A percentile compares a stretch with the other conserved stretches of the same genome.
Conservation (phyloP, 1,284 basidiomycete genomes). For the Malassezia sympodialis region DNA sequence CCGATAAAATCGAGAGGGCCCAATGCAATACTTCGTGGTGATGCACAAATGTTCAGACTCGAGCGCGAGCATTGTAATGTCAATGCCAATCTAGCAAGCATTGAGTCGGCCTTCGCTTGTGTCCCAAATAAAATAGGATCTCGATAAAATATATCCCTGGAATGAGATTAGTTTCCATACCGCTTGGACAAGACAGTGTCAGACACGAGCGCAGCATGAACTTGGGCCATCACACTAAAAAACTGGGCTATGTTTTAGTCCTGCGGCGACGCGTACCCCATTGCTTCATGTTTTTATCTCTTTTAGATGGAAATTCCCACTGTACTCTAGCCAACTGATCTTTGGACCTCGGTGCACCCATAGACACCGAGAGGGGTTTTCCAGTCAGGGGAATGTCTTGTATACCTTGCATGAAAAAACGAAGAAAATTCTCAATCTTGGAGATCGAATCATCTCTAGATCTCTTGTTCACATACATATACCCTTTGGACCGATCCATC, state of each 20-base stretch:
- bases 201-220: slow-evolving; percentile 18
- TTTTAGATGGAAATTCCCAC: slow-evolving; percentile 13
- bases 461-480: not conserved
- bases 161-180: slow-evolving; percentile 9
- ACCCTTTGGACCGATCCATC: not conserved
- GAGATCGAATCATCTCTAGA: not conserved
- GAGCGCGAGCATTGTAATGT: slow-evolving; percentile 12
- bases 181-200: slow-evolving; percentile 22
- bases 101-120: slow-evolving; percentile 24
- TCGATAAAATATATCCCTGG: slow-evolving; percentile 35
- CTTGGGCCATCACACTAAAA: slow-evolving; percentile 21
- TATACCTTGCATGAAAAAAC: not conserved
- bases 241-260: not conserved
- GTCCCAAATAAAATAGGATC: slow-evolving; percentile 22
- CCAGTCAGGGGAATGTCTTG: not conserved
- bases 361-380: not conserved
- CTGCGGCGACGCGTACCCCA: slow-evolving; percentile 4
- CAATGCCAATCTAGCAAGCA: slow-evolving; percentile 17
- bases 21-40: slow-evolving; percentile 23
- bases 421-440: slow-evolving; percentile 1
- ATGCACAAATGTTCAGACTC: slow-evolving; percentile 25
- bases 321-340: not conserved
- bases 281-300: not conserved
- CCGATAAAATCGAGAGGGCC: slow-evolving; percentile 16
- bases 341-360: not conserved